phyloP scores from a whole-genome alignment of 2,329 filamentous ascomycete species.

The Hypoxylon sp. region DNA sequence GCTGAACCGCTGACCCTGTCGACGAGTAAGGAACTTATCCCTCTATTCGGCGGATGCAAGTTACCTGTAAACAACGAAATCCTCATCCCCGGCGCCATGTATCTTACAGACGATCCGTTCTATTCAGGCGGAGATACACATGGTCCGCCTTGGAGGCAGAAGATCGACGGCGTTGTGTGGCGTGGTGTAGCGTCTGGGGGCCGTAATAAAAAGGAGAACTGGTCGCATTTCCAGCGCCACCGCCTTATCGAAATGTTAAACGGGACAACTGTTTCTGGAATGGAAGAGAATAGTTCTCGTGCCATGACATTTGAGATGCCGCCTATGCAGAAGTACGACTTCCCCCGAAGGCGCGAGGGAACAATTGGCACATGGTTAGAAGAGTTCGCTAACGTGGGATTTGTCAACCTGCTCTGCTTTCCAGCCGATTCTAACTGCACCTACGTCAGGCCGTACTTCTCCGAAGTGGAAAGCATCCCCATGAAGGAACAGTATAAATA shows the following conservation, averaged over 20 bases:
- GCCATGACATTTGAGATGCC: constrained; percentile 67
- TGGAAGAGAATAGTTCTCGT: constrained; percentile 60
- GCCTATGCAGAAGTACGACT: constrained; percentile 59
- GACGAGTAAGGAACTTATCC: constrained; percentile 67
- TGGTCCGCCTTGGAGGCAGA: constrained; percentile 71
- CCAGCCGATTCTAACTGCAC: constrained; percentile 49
- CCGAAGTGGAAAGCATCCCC: constrained; percentile 43
- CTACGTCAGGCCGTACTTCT: constrained; percentile 49
- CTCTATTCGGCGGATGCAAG: constrained; percentile 73
- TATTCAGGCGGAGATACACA: constrained; percentile 71
- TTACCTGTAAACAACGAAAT: constrained; percentile 73
- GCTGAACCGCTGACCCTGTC: constrained; percentile 65
- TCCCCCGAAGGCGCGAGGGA: constrained; percentile 54
- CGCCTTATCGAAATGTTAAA: constrained; percentile 80
- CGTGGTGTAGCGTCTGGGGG: constrained; percentile 76
- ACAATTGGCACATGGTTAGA: constrained; percentile 51
- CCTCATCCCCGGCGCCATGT: constrained; percentile 74
- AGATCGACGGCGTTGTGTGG: constrained; percentile 72
- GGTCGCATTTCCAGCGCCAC: constrained; percentile 79
- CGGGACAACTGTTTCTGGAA: constrained; percentile 67
- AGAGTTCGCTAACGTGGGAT: constrained; percentile 49
- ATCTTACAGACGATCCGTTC: constrained; percentile 70
- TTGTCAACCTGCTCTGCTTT: constrained; percentile 53
- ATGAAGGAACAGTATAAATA: constrained; percentile 58
- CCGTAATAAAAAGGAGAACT: constrained; percentile 67